Evolutionary conservation across 1,284 basidiomycete species (phyloP), one percentile per base, ranked within the genome.

Genomic region (Rugosomyces carneus): DNA sequence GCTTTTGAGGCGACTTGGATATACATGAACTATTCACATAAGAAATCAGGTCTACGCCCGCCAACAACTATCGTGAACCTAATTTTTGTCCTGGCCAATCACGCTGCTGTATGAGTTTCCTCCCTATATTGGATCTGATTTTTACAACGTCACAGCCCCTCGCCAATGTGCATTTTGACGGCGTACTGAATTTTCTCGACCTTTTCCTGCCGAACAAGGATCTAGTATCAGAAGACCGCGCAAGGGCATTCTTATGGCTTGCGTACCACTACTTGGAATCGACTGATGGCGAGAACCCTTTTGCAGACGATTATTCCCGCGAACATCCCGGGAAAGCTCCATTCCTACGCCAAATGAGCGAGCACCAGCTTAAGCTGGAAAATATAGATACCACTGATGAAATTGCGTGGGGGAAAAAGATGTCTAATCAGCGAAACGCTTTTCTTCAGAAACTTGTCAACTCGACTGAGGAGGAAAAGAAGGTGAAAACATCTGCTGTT

Each of bases 41-140:
- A 86, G 80, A 75, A 70, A 56, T 64, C 72, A 36, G 78, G 78
- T 23, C 67, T 73, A 47, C 70, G 76, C 27, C 88, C 88, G 42
- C 78, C 89, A 8, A 91, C 89, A 9, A 88, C 83, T 52, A 73
- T 92, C 11, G 81, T 88, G 46, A 89, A 91, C 59, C 72, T 87
- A 35, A 75, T 89, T 37, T 87, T 91, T 59, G 79, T 89, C 34
- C 71, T 91, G 39, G 76, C 84, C 35, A 80, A 78, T 53, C 81
- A 86, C 56, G 76, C 80, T 29, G 72, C 73, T 29, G 84, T 86
- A 59, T 64, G 80, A 59, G 39, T 19, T 49, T 46, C 45, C 31
- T 50, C 35, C 20, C 29, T 39, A 45, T 35, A 45, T 51, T 15
- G 37, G 44, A 18, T 39, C 44, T 39, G 29, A 37, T 21, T 27